Percentiles rank a stretch among this genome's conserved stretches.
phyloP scores from a whole-genome alignment of 1,284 basidiomycete species.

The Malassezia brasiliensis region DNA sequence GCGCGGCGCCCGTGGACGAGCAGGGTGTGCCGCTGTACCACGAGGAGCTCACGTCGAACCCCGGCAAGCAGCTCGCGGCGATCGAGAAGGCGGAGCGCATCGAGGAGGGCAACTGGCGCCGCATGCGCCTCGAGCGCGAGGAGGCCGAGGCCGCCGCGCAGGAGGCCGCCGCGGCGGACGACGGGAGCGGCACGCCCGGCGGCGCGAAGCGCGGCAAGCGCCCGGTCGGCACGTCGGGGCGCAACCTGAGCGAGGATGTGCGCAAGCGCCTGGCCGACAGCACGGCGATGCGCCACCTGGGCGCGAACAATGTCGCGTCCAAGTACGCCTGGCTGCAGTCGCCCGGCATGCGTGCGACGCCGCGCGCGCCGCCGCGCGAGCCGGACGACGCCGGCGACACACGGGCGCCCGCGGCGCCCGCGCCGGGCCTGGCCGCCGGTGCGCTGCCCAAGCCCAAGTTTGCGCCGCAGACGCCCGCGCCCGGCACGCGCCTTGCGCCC shows the following conservation, averaged over 20 bases:
- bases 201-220: constrained; percentile 28
- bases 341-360: constrained; percentile 16
- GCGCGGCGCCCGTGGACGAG: constrained; percentile 31
- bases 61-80: constrained; percentile 35
- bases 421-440: neutral
- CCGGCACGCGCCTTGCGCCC: constrained; percentile 16
- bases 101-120: constrained; percentile 33
- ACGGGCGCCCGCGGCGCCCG: neutral
- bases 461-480: constrained; percentile 27
- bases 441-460: constrained; percentile 39
- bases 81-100: constrained; percentile 44
- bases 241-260: constrained; percentile 45
- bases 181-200: constrained; percentile 13
- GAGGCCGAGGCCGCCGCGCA: constrained; percentile 27
- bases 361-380: constrained; percentile 14
- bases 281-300: constrained; percentile 42
- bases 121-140: constrained; percentile 32
- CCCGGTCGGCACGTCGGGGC: constrained; percentile 26
- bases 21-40: constrained; percentile 31
- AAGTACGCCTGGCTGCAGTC: constrained; percentile 35
- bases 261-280: constrained; percentile 42
- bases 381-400: constrained; percentile 4
- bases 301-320: constrained; percentile 23
- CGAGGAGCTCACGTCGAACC: constrained; percentile 33
- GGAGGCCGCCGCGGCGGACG: constrained; percentile 23